A percentile compares a stretch with the other conserved stretches of the same genome.
phyloP scores from a whole-genome alignment of 1,284 basidiomycete species.

The Afroboletus lepidellus region DNA sequence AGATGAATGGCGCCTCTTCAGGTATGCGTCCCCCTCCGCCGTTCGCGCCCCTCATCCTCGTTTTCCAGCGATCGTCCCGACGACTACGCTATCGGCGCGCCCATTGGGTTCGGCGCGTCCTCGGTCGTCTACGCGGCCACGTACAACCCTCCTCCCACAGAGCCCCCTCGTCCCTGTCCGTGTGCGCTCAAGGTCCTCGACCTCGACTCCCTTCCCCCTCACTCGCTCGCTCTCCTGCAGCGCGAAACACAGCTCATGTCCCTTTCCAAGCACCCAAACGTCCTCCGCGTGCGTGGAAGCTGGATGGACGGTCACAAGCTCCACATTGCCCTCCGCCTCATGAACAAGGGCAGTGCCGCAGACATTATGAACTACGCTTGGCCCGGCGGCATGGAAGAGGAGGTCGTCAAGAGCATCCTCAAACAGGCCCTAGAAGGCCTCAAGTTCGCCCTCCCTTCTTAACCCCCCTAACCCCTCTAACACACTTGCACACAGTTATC shows the following conservation, averaged over 20 bases:
- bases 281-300: conserved; percentile 83
- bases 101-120: conserved; percentile 85
- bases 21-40: conserved; percentile 41
- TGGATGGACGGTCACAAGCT: conserved; percentile 86
- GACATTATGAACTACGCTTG: conserved; percentile 85
- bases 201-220: conserved; percentile 72
- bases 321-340: conserved; percentile 84
- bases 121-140: conserved; percentile 81
- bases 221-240: conserved; percentile 67
- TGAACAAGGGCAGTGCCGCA: conserved; percentile 84
- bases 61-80: conserved; percentile 55
- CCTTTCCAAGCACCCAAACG: conserved; percentile 89
- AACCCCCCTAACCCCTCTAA: conserved; percentile 1
- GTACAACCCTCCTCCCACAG: conserved; percentile 48
- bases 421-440: conserved; percentile 82
- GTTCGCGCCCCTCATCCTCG: conserved; percentile 4
- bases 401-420: conserved; percentile 80
- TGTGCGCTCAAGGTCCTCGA: conserved; percentile 89
- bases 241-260: conserved; percentile 92
- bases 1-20: conserved; percentile 84
- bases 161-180: conserved; percentile 42
- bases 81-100: conserved; percentile 72
- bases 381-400: conserved; percentile 85
- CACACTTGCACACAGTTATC: conserved; percentile 49
- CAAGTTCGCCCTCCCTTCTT: conserved; percentile 50